phyloP scores from a whole-genome alignment of 495 filamentous ascomycete species.

The Usnea hakonensis region DNA sequence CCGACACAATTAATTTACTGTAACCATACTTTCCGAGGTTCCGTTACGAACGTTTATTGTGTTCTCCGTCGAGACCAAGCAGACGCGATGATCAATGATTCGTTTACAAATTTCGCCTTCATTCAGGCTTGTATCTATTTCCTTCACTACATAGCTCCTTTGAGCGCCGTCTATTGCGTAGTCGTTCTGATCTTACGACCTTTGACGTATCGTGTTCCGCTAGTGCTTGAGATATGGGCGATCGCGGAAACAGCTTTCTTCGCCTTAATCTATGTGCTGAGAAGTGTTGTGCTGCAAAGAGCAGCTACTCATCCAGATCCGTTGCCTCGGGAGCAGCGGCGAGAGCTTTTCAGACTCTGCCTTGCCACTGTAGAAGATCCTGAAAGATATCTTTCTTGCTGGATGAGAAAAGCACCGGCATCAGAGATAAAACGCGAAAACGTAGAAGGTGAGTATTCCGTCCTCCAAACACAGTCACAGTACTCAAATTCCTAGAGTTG shows the following conservation, averaged over 20 bases:
- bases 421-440: slow-evolving; percentile 57
- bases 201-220: slow-evolving; percentile 22
- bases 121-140: slow-evolving; percentile 44
- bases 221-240: slow-evolving; percentile 29
- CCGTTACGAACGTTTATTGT: not conserved
- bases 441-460: slow-evolving; percentile 36
- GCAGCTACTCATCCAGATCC: slow-evolving; percentile 47
- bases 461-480: slow-evolving; percentile 1
- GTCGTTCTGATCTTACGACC: slow-evolving; percentile 30
- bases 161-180: slow-evolving; percentile 40
- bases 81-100: slow-evolving; percentile 29
- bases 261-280: slow-evolving; percentile 47
- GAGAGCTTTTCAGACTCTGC: slow-evolving; percentile 48
- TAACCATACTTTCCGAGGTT: too few species aligned
- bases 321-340: slow-evolving; percentile 32
- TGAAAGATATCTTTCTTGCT: slow-evolving; percentile 49
- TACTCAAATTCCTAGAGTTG: slow-evolving; percentile 8
- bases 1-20: too few species aligned
- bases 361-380: slow-evolving; percentile 45
- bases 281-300: slow-evolving; percentile 40
- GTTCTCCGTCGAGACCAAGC: not conserved
- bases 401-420: slow-evolving; percentile 56
- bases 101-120: slow-evolving; percentile 30
- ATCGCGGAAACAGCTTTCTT: slow-evolving; percentile 46
- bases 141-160: slow-evolving; percentile 46